Evolutionary conservation across 2,329 filamentous ascomycete genomes (phyloP).

Genomic region (Aspergillus pseudotamarii): DNA sequence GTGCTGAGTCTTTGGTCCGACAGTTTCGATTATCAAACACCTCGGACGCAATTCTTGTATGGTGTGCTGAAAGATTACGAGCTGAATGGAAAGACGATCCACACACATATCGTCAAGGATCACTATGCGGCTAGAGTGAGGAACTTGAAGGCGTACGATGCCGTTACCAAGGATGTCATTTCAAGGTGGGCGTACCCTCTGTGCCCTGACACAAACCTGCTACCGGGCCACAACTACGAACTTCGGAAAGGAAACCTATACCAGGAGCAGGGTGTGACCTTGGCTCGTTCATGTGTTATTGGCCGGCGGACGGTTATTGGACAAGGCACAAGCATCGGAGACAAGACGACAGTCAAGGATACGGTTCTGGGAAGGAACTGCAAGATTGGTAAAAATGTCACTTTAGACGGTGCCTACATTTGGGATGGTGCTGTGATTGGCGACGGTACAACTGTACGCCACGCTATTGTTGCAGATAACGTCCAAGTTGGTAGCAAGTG

Average conservation of each 20-base stretch:
- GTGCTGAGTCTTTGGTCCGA: slow-evolving; percentile 95
- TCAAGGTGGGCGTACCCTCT: slow-evolving; percentile 86
- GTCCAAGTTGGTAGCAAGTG: slow-evolving; percentile 72
- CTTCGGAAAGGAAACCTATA: slow-evolving; percentile 71
- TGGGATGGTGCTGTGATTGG: slow-evolving; percentile 83
- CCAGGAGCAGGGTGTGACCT: slow-evolving; percentile 74
- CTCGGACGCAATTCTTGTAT: slow-evolving; percentile 83
- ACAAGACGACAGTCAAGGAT: slow-evolving; percentile 69
- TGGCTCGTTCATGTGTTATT: slow-evolving; percentile 72
- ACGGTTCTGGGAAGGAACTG: slow-evolving; percentile 84
- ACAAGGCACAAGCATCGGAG: slow-evolving; percentile 72
- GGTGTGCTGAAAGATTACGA: slow-evolving; percentile 96
- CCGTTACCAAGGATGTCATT: slow-evolving; percentile 83
- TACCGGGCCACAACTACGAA: slow-evolving; percentile 75
- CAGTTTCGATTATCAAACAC: slow-evolving; percentile 94
- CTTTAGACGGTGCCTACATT: slow-evolving; percentile 77
- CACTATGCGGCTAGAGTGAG: slow-evolving; percentile 85
- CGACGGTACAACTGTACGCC: slow-evolving; percentile 70
- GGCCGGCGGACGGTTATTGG: slow-evolving; percentile 74
- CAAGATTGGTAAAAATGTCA: slow-evolving; percentile 81
- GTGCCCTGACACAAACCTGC: slow-evolving; percentile 83
- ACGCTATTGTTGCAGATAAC: slow-evolving; percentile 75
- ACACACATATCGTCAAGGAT: slow-evolving; percentile 80
- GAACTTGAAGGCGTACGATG: slow-evolving; percentile 86
- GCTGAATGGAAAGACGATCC: slow-evolving; percentile 94